These are phyloP conservation scores for Aegilops tauschii DNA, from an alignment of 176 grass and related monocot species.

Conservation along the genomic window DNA sequence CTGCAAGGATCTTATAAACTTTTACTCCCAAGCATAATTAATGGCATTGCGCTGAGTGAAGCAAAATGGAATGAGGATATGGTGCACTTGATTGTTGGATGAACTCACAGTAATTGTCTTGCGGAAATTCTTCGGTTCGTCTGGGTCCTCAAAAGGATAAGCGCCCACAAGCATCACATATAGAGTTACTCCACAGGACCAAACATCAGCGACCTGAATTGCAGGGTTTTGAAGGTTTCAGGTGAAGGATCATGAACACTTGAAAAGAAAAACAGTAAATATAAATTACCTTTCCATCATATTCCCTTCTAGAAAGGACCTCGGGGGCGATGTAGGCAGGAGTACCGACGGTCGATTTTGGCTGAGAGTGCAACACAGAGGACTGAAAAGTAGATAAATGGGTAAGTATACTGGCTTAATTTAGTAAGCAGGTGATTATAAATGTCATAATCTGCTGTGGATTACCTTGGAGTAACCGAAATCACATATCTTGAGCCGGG, in stretches of 20 bases:
- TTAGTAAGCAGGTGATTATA: slow-evolving; percentile 2
- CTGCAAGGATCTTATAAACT: slow-evolving; percentile 42
- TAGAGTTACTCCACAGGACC: slow-evolving; percentile 96
- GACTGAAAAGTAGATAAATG: slow-evolving; percentile 46
- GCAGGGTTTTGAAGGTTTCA: background rate
- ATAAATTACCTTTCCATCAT: slow-evolving; percentile 84
- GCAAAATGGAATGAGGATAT: background rate
- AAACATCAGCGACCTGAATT: slow-evolving; percentile 93
- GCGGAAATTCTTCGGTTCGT: slow-evolving; percentile 86
- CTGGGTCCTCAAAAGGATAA: slow-evolving; percentile 93
- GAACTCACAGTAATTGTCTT: slow-evolving; percentile 84
- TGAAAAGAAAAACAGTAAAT: background rate
- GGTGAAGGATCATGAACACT: background rate
- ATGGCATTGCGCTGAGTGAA: background rate
- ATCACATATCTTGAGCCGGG: slow-evolving; percentile 97
- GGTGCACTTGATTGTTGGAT: background rate
- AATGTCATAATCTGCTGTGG: background rate
- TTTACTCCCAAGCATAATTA: background rate
- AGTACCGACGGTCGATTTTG: slow-evolving; percentile 95
- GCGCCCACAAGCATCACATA: slow-evolving; percentile 99
- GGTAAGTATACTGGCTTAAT: slow-evolving; percentile 8
- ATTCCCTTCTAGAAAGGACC: slow-evolving; percentile 83
- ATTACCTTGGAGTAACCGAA: slow-evolving; percentile 99
- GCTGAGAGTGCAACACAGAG: slow-evolving; percentile 90
- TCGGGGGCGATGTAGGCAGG: slow-evolving; percentile 95